A percentile compares a stretch with the other conserved stretches of the same genome.
Conservation (phyloP, 371 early-diverging fungal species). For the Fennellomyces sp. region DNA sequence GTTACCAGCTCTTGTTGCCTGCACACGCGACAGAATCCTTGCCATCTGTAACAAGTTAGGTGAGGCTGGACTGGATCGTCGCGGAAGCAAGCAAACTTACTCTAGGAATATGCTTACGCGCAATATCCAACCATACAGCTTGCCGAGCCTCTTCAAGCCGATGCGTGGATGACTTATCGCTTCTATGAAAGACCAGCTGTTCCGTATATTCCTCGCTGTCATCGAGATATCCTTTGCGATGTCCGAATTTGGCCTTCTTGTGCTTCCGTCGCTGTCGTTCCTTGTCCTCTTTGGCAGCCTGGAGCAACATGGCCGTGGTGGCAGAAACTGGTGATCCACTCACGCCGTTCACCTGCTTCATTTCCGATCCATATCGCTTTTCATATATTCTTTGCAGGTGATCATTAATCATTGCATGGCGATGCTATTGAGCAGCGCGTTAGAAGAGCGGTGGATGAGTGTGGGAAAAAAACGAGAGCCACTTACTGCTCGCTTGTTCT, state of each 20-base stretch:
- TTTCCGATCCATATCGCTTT: conserved; percentile 35
- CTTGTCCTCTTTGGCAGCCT: conserved; percentile 31
- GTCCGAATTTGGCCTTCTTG: conserved; percentile 11
- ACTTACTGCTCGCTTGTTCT: conserved; percentile 43
- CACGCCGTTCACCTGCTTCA: conserved; percentile 12
- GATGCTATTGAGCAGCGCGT: too few relatives aligned
- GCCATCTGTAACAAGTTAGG: conserved; percentile 35
- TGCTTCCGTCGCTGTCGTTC: conserved; percentile 24
- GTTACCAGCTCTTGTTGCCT: conserved; percentile 57
- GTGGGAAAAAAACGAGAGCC: too few relatives aligned
- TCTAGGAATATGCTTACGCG: conserved; percentile 50
- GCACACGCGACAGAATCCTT: conserved; percentile 56
- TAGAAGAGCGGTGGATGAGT: not conserved
- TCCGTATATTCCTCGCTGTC: conserved; percentile 2
- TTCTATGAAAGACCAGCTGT: conserved; percentile 1
- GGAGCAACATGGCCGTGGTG: conserved; percentile 11
- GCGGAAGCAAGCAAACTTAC: conserved; percentile 16
- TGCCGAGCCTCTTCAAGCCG: conserved; percentile 32
- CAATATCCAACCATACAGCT: conserved; percentile 49
- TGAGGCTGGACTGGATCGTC: not conserved
- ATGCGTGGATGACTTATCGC: conserved; percentile 11
- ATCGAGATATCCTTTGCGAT: conserved; percentile 3
- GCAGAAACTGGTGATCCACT: conserved; percentile 7
- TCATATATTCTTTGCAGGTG: conserved; percentile 39
- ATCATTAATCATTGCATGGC: conserved; percentile 31